Percentiles rank a stretch among this genome's conserved stretches.
Conservation (phyloP, 768 basidiomycete genomes). For the Fistulinella prunicolor region DNA sequence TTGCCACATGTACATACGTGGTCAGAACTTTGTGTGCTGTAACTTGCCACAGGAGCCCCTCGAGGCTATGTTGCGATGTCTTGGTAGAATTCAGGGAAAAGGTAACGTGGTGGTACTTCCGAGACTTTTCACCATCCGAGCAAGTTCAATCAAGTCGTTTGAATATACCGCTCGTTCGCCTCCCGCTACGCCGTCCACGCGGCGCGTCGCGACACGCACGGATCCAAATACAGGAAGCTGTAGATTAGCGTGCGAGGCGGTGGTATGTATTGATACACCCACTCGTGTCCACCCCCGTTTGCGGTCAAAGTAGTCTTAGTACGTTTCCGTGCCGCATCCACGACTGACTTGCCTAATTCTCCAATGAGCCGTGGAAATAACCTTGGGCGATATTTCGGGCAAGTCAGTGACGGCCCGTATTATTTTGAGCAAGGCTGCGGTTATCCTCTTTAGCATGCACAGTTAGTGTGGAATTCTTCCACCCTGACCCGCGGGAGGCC, state of each 20-base stretch:
- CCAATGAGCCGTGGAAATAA: conserved; percentile 10
- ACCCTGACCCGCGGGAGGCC: conserved; percentile 14
- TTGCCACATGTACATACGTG: conserved; percentile 8
- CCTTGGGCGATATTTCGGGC: conserved; percentile 16
- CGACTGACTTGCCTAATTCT: conserved; percentile 3
- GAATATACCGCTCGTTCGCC: conserved; percentile 6
- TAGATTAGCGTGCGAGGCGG: conserved; percentile 8
- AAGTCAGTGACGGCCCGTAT: conserved; percentile 8
- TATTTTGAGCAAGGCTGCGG: conserved; percentile 5
- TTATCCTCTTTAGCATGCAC: conserved; percentile 16
- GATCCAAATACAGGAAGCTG: conserved; percentile 15
- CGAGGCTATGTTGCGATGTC: conserved; percentile 6
- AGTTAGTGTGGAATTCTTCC: conserved; percentile 16
- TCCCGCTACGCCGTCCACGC: conserved; percentile 1
- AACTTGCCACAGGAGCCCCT: conserved; percentile 14
- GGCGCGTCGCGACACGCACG: conserved; percentile 8
- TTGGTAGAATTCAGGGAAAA: conserved; percentile 12
- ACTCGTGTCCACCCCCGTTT: conserved; percentile 23
- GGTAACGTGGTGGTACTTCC: conserved; percentile 13
- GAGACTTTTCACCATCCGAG: conserved; percentile 5
- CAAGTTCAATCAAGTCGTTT: conserved; percentile 11
- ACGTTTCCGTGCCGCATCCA: conserved; percentile 25
- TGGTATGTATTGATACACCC: conserved; percentile 2
- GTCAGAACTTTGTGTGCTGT: conserved; percentile 20
- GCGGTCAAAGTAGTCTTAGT: conserved; percentile 13